Percentiles rank a stretch among this genome's conserved stretches.
Evolutionary conservation across 148 eudicot genomes (phyloP).

Genomic region (Amaranthus cruentus): DNA sequence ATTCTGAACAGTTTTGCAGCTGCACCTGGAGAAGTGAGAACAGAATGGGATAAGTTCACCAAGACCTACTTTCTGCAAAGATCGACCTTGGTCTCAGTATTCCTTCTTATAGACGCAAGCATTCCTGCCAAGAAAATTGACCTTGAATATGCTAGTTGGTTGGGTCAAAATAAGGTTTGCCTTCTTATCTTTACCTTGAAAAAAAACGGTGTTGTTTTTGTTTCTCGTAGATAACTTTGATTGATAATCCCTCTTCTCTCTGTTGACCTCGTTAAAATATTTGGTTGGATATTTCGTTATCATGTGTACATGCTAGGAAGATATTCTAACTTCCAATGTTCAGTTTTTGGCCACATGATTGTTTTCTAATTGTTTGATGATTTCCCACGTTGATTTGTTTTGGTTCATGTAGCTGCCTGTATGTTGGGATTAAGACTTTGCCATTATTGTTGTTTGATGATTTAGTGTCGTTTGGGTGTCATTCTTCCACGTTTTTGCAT

Average conservation of each 20-base stretch:
- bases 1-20: slow-evolving; percentile 58
- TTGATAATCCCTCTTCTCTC: not conserved
- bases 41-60: slow-evolving; percentile 87
- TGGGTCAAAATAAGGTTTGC: slow-evolving; percentile 85
- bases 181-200: not conserved
- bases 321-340: not conserved
- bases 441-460: no score
- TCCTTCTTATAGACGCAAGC: slow-evolving; percentile 95
- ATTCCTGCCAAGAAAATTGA: slow-evolving; percentile 85
- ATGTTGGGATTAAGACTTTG: no score
- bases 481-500: no score
- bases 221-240: not conserved
- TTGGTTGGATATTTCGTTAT: not conserved
- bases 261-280: not conserved
- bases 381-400: no score
- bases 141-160: slow-evolving; percentile 97
- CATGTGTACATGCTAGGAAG: not conserved
- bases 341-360: not conserved
- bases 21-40: slow-evolving; percentile 72
- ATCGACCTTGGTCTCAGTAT: slow-evolving; percentile 74
- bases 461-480: no score
- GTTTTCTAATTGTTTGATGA: not conserved
- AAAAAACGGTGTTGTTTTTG: not conserved
- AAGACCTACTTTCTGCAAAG: slow-evolving; percentile 85
- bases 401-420: no score